Base-by-base conservation (phyloP, 176 grass and related monocot genomes). In the Saccharum officinarum region DNA sequence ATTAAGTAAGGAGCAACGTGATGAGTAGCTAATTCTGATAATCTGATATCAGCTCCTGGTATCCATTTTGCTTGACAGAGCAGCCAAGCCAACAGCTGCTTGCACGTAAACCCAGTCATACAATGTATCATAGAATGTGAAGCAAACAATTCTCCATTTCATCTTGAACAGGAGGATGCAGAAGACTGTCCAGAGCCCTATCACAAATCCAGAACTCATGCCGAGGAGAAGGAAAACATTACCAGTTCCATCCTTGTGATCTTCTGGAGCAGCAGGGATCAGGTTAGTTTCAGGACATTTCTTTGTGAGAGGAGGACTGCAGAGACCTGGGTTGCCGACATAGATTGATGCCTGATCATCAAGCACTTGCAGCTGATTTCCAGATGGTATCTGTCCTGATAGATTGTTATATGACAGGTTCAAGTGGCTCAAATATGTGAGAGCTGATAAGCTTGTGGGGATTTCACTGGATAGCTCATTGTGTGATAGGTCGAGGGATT, bases 371-470 rank as follows among this genome's bases (percentile, higher is more conserved):
- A 89, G 75, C 14, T 89, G 75, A 37, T 39, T 69, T 3, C 73
- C 68, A 13, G 18, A n/a, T 16, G 81, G 81, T n/a, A 83, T 65
- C 15, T 3, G 9, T 14, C 81, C 81, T 34, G 38, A 5, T 7
- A 83, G 25, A 46, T 67, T 84, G 44, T 84, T 76, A 20, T 67
- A 84, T 11, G 71, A 84, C 42, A 84, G 2, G 7, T 84, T 84
- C 60, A 76, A 5, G 60, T 37, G 60, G 45, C 71, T 84, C 20
- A 84, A 8, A 84, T 28, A 28, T 28, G 28, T 28, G 28, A 28
- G 28, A 28, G 28, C 28, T 28, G 28, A 28, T 28, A 28, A 49
- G 60, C 71, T 52, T n/a, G 50, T 50, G 0, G 82, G 82, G 4
- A 84, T 84, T 66, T 66, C 41, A 39, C 42, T 42, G 0, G 40